Conservation (phyloP, 2,329 filamentous ascomycete genomes). For the Ophiosphaerella narmari region DNA sequence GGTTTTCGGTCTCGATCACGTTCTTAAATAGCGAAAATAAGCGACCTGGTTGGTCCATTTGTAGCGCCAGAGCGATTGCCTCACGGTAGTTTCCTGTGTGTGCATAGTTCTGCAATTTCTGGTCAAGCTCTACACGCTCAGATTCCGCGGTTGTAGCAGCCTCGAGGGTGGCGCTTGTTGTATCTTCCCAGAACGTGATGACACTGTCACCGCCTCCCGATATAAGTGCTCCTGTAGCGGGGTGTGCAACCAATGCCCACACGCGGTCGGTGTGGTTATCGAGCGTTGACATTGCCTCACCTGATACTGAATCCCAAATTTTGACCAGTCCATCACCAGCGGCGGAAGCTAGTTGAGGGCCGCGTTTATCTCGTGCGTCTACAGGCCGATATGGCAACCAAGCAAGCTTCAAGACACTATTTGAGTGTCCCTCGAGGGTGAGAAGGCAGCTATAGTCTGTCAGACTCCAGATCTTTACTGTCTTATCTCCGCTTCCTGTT, state of each 20-base stretch:
- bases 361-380: slow-evolving; percentile 56
- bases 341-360: slow-evolving; percentile 78
- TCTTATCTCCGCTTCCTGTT: slow-evolving; percentile 95
- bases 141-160: slow-evolving; percentile 74
- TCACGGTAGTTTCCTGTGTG: slow-evolving; percentile 86
- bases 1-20: slow-evolving; percentile 68
- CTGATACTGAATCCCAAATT: slow-evolving; percentile 87
- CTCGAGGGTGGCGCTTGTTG: slow-evolving; percentile 77
- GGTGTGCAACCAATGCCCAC: slow-evolving; percentile 80
- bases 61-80: slow-evolving; percentile 87
- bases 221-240: slow-evolving; percentile 69
- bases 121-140: slow-evolving; percentile 88
- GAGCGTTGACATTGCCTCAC: slow-evolving; percentile 84
- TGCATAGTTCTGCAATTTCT: slow-evolving; percentile 91
- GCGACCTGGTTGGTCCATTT: slow-evolving; percentile 90
- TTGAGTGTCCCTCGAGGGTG: slow-evolving; percentile 95
- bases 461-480: slow-evolving; percentile 91
- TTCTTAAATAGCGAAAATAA: slow-evolving; percentile 82
- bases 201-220: slow-evolving; percentile 93
- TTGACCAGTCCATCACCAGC: slow-evolving; percentile 95
- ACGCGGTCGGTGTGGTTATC: slow-evolving; percentile 98
- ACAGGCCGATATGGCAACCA: slow-evolving; percentile 69
- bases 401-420: slow-evolving; percentile 89
- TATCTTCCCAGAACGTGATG: slow-evolving; percentile 95
- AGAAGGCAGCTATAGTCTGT: slow-evolving; percentile 89